Evolutionary conservation across 2,329 filamentous ascomycete species (phyloP).

Genomic region (Alternaria metachromatica): DNA sequence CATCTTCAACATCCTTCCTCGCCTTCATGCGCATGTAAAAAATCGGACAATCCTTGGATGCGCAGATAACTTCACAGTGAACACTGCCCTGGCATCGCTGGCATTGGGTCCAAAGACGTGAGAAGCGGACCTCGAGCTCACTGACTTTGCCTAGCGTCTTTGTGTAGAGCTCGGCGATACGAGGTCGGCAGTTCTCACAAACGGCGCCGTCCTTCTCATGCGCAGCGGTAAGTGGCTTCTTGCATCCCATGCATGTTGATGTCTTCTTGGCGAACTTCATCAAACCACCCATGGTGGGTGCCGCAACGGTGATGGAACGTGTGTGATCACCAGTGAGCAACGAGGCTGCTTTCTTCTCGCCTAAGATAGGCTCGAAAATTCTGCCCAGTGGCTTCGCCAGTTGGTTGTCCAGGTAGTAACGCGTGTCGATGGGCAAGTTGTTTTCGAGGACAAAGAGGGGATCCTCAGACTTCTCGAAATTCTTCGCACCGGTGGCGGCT

Average conservation of each 20-base stretch:
- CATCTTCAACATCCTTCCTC: constrained; percentile 97
- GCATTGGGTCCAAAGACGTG: constrained; percentile 95
- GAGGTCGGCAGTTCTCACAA: constrained; percentile 81
- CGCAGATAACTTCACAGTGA: constrained; percentile 98
- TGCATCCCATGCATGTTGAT: constrained; percentile 98
- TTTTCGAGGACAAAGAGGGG: constrained; percentile 97
- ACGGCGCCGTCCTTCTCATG: constrained; percentile 85
- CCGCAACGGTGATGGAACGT: constrained; percentile 89
- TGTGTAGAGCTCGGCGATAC: constrained; percentile 91
- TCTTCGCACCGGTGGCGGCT: constrained; percentile 85
- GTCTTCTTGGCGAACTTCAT: constrained; percentile 99
- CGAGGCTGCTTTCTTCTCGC: constrained; percentile 86
- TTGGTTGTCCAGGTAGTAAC: constrained; percentile 98
- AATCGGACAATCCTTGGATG: constrained; percentile 94
- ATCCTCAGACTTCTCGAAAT: constrained; percentile 97
- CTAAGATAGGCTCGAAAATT: constrained; percentile 97
- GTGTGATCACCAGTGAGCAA: constrained; percentile 93
- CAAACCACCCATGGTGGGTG: constrained; percentile 86
- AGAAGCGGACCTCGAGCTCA: constrained; percentile 91
- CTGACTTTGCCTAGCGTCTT: constrained; percentile 87
- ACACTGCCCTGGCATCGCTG: constrained; percentile 97
- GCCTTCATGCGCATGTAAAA: constrained; percentile 99
- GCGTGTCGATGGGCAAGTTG: constrained; percentile 97
- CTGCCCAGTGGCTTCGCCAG: constrained; percentile 90
- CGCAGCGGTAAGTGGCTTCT: constrained; percentile 85